Evolutionary conservation across 441 rosid genomes (phyloP), one percentile per base, ranked within the genome.

Genomic region (Adansonia grandidieri): DNA sequence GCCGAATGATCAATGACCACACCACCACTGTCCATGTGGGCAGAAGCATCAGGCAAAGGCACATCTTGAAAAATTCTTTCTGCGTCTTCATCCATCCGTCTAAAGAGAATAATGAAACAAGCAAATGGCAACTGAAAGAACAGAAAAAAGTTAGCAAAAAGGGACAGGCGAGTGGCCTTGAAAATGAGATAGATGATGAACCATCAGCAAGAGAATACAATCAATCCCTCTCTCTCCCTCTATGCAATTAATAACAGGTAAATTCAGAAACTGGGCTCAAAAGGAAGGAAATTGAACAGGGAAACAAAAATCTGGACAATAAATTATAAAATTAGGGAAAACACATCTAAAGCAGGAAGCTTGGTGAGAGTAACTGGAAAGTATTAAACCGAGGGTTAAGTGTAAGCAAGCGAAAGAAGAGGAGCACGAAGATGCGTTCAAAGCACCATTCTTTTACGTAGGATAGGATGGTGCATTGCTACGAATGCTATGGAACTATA

Each of bases 81-180:
- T 3, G 82, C 78, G 74, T 85, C 70, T 22, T 63, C 65, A 53
- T 89, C 94, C 93, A 89, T 90, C 84, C 78, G 79, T 79, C 73
- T 78, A 68, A 82, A 84, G 73, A 63, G 74, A 22, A 77, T 22
- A 75, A 50, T 77, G 70, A 77, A 76, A 79, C 17, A 73, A 74
- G 65, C 54, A 63, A n/a, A 20, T 7, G 14, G 73, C 61, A 74
- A 66, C 37, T 64, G 37, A 40, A 7, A 76, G 40, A 68, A 68
- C 0, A 68, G 9, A 48, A 69, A 22, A 42, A 32, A 32, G 71
- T 67, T 44, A 67, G 10, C 32, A 58, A 9, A 67, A 66, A 19
- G 9, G 4, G 28, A 17, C 4, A 45, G 24, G 22, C 24, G 17
- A 42, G 17, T 40, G 70, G n/a, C 54, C 45, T 45, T 17, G 32